A percentile compares a stretch with the other conserved stretches of the same genome.
Conservation (phyloP, 257 asterid genomes). For the Fraxinus cuspidata region DNA sequence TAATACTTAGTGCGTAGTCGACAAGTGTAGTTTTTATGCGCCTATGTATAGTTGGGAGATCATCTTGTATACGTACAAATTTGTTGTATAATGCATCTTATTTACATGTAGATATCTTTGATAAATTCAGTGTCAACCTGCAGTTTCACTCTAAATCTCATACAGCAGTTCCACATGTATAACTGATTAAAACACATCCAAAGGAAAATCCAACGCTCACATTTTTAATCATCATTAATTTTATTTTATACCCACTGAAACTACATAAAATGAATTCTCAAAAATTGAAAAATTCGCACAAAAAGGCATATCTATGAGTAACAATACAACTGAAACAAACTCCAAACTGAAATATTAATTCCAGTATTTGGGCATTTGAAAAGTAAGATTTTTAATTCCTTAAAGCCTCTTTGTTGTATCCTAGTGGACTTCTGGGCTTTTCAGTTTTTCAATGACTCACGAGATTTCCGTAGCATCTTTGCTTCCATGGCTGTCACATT, state of each 20-base stretch:
- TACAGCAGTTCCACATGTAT: too few species aligned
- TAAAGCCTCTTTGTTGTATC: slow-evolving; percentile 3
- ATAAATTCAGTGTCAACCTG: background rate
- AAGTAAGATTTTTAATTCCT: background rate
- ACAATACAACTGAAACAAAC: background rate
- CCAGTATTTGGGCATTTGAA: background rate
- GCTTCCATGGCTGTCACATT: background rate
- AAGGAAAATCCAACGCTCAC: background rate
- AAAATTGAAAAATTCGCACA: background rate
- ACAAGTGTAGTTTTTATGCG: too few species aligned
- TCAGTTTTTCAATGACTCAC: background rate
- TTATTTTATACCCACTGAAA: background rate
- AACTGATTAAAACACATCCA: too few species aligned
- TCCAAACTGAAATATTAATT: background rate
- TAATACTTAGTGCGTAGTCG: too few species aligned
- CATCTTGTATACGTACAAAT: too few species aligned
- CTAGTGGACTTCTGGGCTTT: background rate
- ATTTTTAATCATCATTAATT: background rate
- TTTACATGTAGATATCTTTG: background rate
- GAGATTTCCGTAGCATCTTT: slow-evolving; percentile 10
- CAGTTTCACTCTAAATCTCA: too few species aligned
- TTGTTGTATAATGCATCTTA: too few species aligned
- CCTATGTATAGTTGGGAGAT: too few species aligned
- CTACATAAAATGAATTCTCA: background rate
- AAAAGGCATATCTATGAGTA: background rate